Conservation (phyloP, 2,329 filamentous ascomycete genomes). For the Fusarium verrucosum region DNA sequence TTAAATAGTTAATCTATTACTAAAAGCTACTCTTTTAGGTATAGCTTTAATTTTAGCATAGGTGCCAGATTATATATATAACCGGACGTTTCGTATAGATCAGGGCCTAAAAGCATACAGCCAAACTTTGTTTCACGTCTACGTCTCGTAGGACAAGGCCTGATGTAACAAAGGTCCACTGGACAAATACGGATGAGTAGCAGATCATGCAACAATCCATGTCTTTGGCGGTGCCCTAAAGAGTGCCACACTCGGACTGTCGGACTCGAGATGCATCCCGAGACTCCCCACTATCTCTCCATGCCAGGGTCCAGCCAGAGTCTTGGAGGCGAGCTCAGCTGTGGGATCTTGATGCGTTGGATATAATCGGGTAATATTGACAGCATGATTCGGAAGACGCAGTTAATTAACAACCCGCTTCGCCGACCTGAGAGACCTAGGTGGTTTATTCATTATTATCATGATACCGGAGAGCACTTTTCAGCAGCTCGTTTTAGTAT, state of each 20-base stretch:
- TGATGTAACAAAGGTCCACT: background rate
- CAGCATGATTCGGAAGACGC: background rate
- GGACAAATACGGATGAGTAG: background rate
- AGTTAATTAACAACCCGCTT: background rate
- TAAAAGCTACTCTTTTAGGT: too few relatives aligned
- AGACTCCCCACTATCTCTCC: conserved; percentile 19
- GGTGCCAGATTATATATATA: too few relatives aligned
- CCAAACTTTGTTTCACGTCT: background rate
- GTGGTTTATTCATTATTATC: background rate
- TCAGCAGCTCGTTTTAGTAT: background rate
- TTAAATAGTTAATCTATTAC: too few relatives aligned
- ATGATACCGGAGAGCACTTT: background rate
- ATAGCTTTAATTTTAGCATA: too few relatives aligned
- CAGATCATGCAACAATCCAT: conserved; percentile 26
- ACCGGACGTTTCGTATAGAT: too few relatives aligned
- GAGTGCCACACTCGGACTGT: conserved; percentile 33
- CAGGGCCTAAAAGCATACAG: conserved; percentile 18
- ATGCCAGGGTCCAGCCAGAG: background rate
- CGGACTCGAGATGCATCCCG: conserved; percentile 33
- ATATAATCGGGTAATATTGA: background rate
- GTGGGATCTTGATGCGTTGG: too few relatives aligned
- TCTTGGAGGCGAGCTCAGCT: background rate
- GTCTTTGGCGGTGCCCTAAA: background rate
- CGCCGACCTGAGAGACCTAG: background rate
- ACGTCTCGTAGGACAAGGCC: background rate